Conservation (phyloP, 2,329 filamentous ascomycete genomes). For the Cladobotryum mycophilum region DNA sequence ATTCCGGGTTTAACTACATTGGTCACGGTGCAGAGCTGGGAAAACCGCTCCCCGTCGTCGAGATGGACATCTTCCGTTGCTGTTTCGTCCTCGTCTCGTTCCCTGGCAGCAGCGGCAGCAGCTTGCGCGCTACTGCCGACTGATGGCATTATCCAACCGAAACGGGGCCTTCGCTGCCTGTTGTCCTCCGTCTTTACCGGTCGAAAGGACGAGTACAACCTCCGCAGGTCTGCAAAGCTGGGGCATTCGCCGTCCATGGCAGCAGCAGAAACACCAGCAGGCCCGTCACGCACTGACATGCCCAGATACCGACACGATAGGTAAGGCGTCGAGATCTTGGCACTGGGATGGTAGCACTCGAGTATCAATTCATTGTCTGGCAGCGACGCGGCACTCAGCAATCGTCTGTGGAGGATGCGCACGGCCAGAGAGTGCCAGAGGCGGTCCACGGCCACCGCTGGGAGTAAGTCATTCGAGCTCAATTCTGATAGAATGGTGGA, state of each 20-base stretch:
- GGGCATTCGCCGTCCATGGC: conserved; percentile 8
- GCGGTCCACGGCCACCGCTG: conserved; percentile 51
- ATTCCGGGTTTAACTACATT: conserved; percentile 63
- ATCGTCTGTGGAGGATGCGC: conserved; percentile 57
- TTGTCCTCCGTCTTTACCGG: conserved; percentile 54
- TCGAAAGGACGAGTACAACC: conserved; percentile 64
- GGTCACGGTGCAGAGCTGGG: conserved; percentile 63
- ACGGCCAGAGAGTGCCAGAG: conserved; percentile 58
- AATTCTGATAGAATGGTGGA: conserved; percentile 44
- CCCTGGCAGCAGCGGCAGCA: too few species aligned
- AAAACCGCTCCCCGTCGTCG: conserved; percentile 65
- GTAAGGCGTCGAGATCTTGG: conserved; percentile 61
- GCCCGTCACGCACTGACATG: conserved; percentile 34
- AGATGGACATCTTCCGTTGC: conserved; percentile 43
- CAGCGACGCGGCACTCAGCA: conserved; percentile 35
- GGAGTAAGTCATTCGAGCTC: conserved; percentile 46
- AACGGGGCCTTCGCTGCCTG: conserved; percentile 28
- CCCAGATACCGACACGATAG: conserved; percentile 60
- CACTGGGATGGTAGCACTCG: conserved; percentile 70
- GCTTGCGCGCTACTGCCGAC: conserved; percentile 2
- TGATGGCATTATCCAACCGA: conserved; percentile 2
- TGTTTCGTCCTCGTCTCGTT: conserved; percentile 8
- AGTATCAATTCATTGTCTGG: conserved; percentile 57
- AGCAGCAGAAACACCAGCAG: background rate
- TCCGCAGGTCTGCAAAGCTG: conserved; percentile 37